Evolutionary conservation across 345 rosid species (phyloP).

Genomic region (Gossypium sturtianum): DNA sequence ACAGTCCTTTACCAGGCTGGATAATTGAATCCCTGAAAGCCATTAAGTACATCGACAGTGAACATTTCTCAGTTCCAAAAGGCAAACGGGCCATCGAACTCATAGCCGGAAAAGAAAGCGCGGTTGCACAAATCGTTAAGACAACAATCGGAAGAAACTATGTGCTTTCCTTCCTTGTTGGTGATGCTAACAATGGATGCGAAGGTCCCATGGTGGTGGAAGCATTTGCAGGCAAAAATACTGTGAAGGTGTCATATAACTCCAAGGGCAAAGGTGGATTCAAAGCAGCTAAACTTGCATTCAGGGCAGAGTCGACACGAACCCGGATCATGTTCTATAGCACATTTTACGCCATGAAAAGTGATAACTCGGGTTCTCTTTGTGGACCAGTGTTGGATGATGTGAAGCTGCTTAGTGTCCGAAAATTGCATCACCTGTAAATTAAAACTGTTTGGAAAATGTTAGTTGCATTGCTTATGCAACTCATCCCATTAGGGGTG

Average conservation of each 20-base stretch:
- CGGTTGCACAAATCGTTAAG: constrained; percentile 49
- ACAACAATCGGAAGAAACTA: constrained; percentile 38
- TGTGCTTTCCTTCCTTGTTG: constrained; percentile 47
- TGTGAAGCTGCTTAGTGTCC: constrained; percentile 40
- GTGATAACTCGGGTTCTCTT: constrained; percentile 60
- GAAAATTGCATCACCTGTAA: constrained; percentile 17
- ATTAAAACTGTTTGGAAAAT: neutral
- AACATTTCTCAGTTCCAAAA: constrained; percentile 47
- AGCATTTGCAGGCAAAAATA: constrained; percentile 51
- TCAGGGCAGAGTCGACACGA: constrained; percentile 41
- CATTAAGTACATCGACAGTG: constrained; percentile 56
- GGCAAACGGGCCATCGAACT: constrained; percentile 67
- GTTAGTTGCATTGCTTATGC: neutral
- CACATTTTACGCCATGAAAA: constrained; percentile 56
- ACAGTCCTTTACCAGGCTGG: constrained; percentile 75
- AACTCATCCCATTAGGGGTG: neutral
- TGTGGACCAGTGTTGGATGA: constrained; percentile 81
- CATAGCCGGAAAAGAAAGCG: constrained; percentile 71
- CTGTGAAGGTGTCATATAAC: constrained; percentile 32
- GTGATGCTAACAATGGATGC: constrained; percentile 57
- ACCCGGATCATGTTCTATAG: constrained; percentile 61
- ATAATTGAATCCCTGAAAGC: constrained; percentile 77
- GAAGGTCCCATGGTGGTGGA: constrained; percentile 61
- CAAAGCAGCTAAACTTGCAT: constrained; percentile 35
- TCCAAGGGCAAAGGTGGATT: constrained; percentile 70